Conservation (phyloP, 2,329 filamentous ascomycete species). For the Colletotrichum karsti region DNA sequence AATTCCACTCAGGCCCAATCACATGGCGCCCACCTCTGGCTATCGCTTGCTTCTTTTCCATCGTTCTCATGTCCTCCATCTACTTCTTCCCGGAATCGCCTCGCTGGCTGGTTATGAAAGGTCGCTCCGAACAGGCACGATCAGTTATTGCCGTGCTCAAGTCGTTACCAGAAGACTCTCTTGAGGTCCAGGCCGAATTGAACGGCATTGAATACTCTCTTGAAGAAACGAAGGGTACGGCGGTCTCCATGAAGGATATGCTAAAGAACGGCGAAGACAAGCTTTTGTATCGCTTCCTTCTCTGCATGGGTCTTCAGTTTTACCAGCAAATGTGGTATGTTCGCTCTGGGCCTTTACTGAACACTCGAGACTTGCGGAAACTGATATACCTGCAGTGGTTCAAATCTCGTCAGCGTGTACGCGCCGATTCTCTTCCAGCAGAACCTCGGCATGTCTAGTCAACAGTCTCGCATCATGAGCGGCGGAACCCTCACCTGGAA, state of each 20-base stretch:
- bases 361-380: background rate
- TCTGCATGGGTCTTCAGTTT: slow-evolving; percentile 42
- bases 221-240: slow-evolving; percentile 46
- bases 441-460: slow-evolving; percentile 46
- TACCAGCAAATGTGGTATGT: slow-evolving; percentile 34
- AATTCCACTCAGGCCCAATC: slow-evolving; percentile 35
- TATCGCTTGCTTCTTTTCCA: slow-evolving; percentile 40
- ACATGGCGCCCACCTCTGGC: slow-evolving; percentile 45
- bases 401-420: slow-evolving; percentile 58
- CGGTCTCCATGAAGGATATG: slow-evolving; percentile 49
- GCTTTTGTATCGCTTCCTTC: slow-evolving; percentile 53
- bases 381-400: slow-evolving; percentile 41
- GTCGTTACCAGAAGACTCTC: slow-evolving; percentile 44
- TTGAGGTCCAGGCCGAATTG: slow-evolving; percentile 50
- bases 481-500: slow-evolving; percentile 64
- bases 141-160: slow-evolving; percentile 47
- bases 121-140: slow-evolving; percentile 40
- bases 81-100: slow-evolving; percentile 46
- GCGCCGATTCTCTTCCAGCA: slow-evolving; percentile 47
- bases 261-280: slow-evolving; percentile 58
- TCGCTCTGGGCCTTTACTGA: background rate
- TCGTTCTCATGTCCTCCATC: slow-evolving; percentile 41
- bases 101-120: slow-evolving; percentile 45
- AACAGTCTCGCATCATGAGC: slow-evolving; percentile 49
- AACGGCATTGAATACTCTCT: slow-evolving; percentile 56